These are phyloP conservation scores for Cryptosporidium baileyi DNA, from an alignment of 169 alveolate species.

Conservation along the genomic window DNA sequence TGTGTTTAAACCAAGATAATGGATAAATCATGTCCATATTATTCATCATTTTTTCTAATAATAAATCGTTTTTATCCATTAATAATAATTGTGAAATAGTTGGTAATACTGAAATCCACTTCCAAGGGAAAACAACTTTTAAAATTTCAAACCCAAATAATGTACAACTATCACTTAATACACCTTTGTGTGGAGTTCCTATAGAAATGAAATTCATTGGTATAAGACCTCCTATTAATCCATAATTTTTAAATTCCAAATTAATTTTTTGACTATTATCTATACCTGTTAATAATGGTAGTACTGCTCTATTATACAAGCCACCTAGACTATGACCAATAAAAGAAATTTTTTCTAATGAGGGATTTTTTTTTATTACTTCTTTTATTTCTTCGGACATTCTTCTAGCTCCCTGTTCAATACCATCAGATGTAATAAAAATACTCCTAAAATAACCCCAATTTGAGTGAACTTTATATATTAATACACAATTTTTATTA, in stretches of 20 bases:
- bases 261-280: not conserved
- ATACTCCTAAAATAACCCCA: slow-evolving; percentile 70
- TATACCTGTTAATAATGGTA: slow-evolving; percentile 14
- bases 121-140: slow-evolving; percentile 4
- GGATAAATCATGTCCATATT: slow-evolving; percentile 58
- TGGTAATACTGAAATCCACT: slow-evolving; percentile 43
- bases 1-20: slow-evolving; percentile 63
- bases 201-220: slow-evolving; percentile 60
- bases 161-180: slow-evolving; percentile 52
- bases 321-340: slow-evolving; percentile 68
- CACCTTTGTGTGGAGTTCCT: slow-evolving; percentile 70
- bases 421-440: slow-evolving; percentile 67
- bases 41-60: slow-evolving; percentile 32
- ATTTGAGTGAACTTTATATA: slow-evolving; percentile 56
- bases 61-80: slow-evolving; percentile 6
- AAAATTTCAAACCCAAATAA: slow-evolving; percentile 37
- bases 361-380: slow-evolving; percentile 18
- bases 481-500: slow-evolving; percentile 4
- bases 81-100: slow-evolving; percentile 47
- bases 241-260: not conserved
- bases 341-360: slow-evolving; percentile 48
- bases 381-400: slow-evolving; percentile 39
- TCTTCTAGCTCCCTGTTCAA: slow-evolving; percentile 61
- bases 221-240: slow-evolving; percentile 42
- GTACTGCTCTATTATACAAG: slow-evolving; percentile 59